Base-by-base conservation (phyloP, 805 yeast species). In the Candida peoriensis region DNA sequence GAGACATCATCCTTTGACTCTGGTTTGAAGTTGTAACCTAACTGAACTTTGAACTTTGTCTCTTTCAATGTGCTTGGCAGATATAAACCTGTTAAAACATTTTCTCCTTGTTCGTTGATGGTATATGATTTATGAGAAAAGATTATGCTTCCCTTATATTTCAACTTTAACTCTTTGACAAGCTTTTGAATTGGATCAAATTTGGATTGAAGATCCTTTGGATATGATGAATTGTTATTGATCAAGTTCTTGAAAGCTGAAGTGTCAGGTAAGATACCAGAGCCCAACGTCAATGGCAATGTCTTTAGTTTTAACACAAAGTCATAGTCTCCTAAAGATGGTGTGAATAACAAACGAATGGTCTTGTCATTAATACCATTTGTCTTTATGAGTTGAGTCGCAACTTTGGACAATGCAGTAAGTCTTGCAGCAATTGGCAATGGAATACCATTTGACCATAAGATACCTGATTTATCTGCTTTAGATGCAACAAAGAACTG, bases 271-370 rank as follows among this genome's bases (percentile, higher is more conserved):
- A 76, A 50, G 8, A 81, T 59, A 38, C 93, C 93, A 6, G 79
- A 67, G 8, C 72, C 57, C 3, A 66, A 47, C 23, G 70, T 57
- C 26, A 76, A 52, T 29, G 66, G 55, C 4, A 59, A 55, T 11
- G 72, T 60, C 44, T 71, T 72, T 33, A 88, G 61, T 30, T 72
- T 67, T 41, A 93, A 69, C 11, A 79, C 79, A 46, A 93, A 78
- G 54, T 90, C 95, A 56, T 81, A 93, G 59, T 90, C 97, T 39
- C 72, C 69, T 35, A 83, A 63, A 0, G 95, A 87, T 2, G 97
- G 89, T 0, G 83, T 76, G 60, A 89, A 93, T 28, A 87, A 58
- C 28, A 74, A 54, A 28, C 69, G 72, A 22, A 82, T 51, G 2
- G 70, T 68, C 33, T 63, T 61, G 26, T 57, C 48, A 33, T 46